Evolutionary conservation across 2,329 filamentous ascomycete genomes (phyloP), one percentile per base, ranked within the genome.

Genomic region (Didymella arachidicola): DNA sequence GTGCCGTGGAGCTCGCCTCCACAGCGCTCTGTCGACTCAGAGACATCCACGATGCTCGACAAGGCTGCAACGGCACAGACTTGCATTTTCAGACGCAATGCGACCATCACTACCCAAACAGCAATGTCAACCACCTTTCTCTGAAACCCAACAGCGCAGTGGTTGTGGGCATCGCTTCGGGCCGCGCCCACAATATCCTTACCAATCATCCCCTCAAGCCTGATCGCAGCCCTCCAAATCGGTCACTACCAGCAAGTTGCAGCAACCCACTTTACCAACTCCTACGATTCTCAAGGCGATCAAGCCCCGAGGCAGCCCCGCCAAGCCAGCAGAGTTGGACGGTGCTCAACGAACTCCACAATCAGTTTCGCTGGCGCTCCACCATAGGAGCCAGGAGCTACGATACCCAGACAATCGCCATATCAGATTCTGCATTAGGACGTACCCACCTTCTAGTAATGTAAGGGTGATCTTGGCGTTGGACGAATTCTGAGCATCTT

Each of bases 381-480:
- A 49, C 38, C 27, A 25, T 12, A n/a, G 7, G 11, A 45, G 49
- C 56, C 30, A 46, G 50, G 50, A 50, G 45, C 38, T 46, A 39
- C 27, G 39, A 32, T 30, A 16, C 7, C 22, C 26, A 22, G 29
- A 25, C 27, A 51, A 59, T 59, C 56, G 19, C 29, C 50, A 50
- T 39, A 27, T 36, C 39, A 50, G 14, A 25, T 46, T 27, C 52
- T 48, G 16, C 19, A 52, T 60, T 18, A 12, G 36, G 57, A 5
- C 11, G 14, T 39, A 32, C 12, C 51, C 51, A 47, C 41, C 25
- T 48, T 26, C 47, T 32, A 52, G 47, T 27, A 34, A 56, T 43
- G 52, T 60, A 44, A 50, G 57, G 42, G 51, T 32, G 47, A 43
- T 46, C 46, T 59, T 59, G 57, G 57, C 57, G 27, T 32, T 26